A percentile compares a stretch with the other conserved stretches of the same genome.
These are phyloP conservation scores for Boletus mariae DNA, from an alignment of 1,284 basidiomycete genomes.

Conservation along the genomic window DNA sequence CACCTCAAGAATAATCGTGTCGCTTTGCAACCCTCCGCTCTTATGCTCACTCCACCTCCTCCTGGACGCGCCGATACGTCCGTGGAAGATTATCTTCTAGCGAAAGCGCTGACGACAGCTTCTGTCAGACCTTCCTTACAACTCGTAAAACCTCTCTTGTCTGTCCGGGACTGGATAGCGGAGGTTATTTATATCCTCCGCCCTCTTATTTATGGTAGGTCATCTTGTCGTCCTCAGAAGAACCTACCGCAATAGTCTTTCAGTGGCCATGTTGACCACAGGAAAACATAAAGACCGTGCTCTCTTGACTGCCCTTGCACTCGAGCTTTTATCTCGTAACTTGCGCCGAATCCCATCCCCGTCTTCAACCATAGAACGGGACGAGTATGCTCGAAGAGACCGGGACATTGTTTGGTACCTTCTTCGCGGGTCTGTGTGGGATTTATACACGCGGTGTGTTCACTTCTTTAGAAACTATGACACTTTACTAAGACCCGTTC, in stretches of 20 bases:
- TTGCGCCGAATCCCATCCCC: slow-evolving; percentile 61
- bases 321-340: slow-evolving; percentile 66
- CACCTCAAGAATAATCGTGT: slow-evolving; percentile 76
- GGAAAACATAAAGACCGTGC: slow-evolving; percentile 44
- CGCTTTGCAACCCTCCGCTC: slow-evolving; percentile 51
- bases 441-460: slow-evolving; percentile 73
- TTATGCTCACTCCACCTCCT: slow-evolving; percentile 53
- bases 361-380: slow-evolving; percentile 63
- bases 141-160: slow-evolving; percentile 55
- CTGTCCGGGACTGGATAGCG: slow-evolving; percentile 68
- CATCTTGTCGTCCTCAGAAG: slow-evolving; percentile 12
- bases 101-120: slow-evolving; percentile 71
- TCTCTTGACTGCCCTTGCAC: slow-evolving; percentile 51
- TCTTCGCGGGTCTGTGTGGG: slow-evolving; percentile 86
- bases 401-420: slow-evolving; percentile 83
- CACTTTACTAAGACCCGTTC: slow-evolving; percentile 2
- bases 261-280: slow-evolving; percentile 29
- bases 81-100: slow-evolving; percentile 72
- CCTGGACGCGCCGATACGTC: slow-evolving; percentile 48
- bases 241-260: slow-evolving; percentile 19
- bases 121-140: slow-evolving; percentile 66
- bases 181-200: slow-evolving; percentile 65
- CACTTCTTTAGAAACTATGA: neutral
- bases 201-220: slow-evolving; percentile 70
- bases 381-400: slow-evolving; percentile 81